A percentile compares a stretch with the other conserved stretches of the same genome.
Evolutionary conservation across 2,329 filamentous ascomycete genomes (phyloP).

Genomic region (Sporothrix globosa): DNA sequence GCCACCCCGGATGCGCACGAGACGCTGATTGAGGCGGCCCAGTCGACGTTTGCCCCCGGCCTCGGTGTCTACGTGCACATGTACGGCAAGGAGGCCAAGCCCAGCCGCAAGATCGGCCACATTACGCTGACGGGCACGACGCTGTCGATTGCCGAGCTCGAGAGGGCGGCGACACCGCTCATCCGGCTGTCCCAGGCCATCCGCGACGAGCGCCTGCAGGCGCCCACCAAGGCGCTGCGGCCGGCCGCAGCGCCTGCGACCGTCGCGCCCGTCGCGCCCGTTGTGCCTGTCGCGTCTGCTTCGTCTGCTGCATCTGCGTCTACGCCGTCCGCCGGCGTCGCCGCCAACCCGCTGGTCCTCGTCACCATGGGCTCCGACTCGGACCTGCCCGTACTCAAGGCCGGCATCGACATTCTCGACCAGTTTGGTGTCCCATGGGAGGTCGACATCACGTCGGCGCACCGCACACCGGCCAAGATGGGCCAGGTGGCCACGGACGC

Average conservation of each 20-base stretch:
- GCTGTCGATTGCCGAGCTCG: slow-evolving; percentile 63
- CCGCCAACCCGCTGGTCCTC: slow-evolving; percentile 62
- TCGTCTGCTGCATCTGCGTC: slow-evolving; percentile 24
- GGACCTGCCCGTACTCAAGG: slow-evolving; percentile 69
- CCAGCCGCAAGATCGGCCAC: slow-evolving; percentile 92
- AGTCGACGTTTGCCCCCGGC: slow-evolving; percentile 45
- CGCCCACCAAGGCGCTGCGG: slow-evolving; percentile 46
- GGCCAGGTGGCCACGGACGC: slow-evolving; percentile 66
- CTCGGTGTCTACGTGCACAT: slow-evolving; percentile 71
- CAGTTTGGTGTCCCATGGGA: slow-evolving; percentile 74
- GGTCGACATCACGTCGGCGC: slow-evolving; percentile 76
- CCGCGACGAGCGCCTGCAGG: slow-evolving; percentile 56
- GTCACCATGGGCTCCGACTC: slow-evolving; percentile 86
- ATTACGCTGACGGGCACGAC: slow-evolving; percentile 76
- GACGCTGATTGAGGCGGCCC: slow-evolving; percentile 52
- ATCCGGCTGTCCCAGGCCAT: slow-evolving; percentile 66
- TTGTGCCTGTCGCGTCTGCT: background rate
- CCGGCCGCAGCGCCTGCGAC: slow-evolving; percentile 37
- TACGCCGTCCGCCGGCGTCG: slow-evolving; percentile 31
- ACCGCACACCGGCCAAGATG: slow-evolving; percentile 74
- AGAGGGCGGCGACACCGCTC: slow-evolving; percentile 65
- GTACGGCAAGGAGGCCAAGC: slow-evolving; percentile 88
- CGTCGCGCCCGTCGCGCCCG: too few species aligned
- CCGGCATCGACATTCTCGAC: slow-evolving; percentile 67
- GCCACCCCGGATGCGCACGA: slow-evolving; percentile 66